A percentile compares a stretch with the other conserved stretches of the same genome.
Conservation (phyloP, 75 land plant species). For the Larix kaempferi region DNA sequence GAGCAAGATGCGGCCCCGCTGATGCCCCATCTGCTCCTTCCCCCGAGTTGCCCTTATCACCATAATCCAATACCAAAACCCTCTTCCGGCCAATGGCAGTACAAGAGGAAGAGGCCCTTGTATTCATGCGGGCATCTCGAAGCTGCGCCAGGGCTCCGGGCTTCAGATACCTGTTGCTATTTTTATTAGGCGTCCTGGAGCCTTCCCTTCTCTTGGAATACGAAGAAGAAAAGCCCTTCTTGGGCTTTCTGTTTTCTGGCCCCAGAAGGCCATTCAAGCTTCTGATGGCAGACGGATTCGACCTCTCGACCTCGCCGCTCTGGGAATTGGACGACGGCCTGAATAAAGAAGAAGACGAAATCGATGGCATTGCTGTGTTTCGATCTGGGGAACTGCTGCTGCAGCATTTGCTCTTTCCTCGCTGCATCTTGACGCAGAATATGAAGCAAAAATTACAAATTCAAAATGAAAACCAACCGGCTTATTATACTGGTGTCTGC, state of each 20-base stretch:
- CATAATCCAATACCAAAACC: slow-evolving; percentile 30
- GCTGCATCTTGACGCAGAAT: too few relatives aligned
- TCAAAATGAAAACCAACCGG: not conserved
- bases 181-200: slow-evolving; percentile 13
- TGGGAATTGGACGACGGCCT: not conserved
- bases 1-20: not conserved
- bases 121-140: slow-evolving; percentile 37
- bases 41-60: not conserved
- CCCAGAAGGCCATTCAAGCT: not conserved
- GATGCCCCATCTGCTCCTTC: slow-evolving; percentile 13
- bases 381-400: not conserved
- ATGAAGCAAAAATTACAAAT: too few relatives aligned
- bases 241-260: not conserved
- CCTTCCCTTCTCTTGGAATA: not conserved
- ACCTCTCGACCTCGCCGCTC: not conserved
- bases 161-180: slow-evolving; percentile 44
- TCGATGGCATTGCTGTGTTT: not conserved
- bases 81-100: slow-evolving; percentile 57
- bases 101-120: slow-evolving; percentile 32
- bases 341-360: not conserved
- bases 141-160: slow-evolving; percentile 77
- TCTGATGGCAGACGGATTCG: not conserved
- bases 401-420: too few relatives aligned
- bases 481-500: not conserved
- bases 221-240: not conserved